phyloP scores from a whole-genome alignment of 495 filamentous ascomycete species.

The Aspergillus egyptiacus region DNA sequence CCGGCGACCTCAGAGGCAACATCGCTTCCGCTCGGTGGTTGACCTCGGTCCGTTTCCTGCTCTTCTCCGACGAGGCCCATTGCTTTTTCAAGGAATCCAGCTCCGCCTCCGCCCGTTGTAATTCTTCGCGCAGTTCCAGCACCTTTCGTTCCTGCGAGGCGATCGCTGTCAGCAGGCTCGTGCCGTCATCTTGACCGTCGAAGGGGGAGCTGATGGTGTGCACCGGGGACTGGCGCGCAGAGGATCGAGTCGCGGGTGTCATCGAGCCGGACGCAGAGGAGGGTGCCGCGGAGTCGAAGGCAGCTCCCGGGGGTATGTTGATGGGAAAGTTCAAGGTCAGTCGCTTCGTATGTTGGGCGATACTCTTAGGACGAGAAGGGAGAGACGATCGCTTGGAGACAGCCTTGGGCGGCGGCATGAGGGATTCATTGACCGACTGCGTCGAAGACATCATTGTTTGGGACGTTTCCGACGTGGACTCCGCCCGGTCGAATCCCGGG shows the following conservation, averaged over 20 bases:
- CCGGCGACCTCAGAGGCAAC: conserved; percentile 47
- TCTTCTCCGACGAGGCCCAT: conserved; percentile 70
- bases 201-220: conserved; percentile 39
- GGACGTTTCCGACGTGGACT: conserved; percentile 33
- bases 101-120: conserved; percentile 72
- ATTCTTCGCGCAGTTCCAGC: conserved; percentile 83
- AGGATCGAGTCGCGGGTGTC: conserved; percentile 35
- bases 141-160: conserved; percentile 92
- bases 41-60: conserved; percentile 66
- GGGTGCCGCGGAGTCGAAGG: conserved; percentile 26
- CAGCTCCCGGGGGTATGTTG: conserved; percentile 27
- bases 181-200: conserved; percentile 50
- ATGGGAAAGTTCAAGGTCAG: conserved; percentile 79
- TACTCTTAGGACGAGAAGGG: conserved; percentile 44
- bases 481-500: conserved; percentile 30
- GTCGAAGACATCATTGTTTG: conserved; percentile 21
- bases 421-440: conserved; percentile 7
- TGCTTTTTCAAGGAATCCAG: conserved; percentile 73
- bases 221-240: conserved; percentile 26
- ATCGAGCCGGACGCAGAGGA: conserved; percentile 38
- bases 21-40: conserved; percentile 50
- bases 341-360: conserved; percentile 62
- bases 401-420: conserved; percentile 6
- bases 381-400: conserved; percentile 47
- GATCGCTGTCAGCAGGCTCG: conserved; percentile 77